Percentiles rank a stretch among this genome's conserved stretches.
These are phyloP conservation scores for Sugiyamaella japonica DNA, from an alignment of 1,139 yeast species.

Conservation along the genomic window DNA sequence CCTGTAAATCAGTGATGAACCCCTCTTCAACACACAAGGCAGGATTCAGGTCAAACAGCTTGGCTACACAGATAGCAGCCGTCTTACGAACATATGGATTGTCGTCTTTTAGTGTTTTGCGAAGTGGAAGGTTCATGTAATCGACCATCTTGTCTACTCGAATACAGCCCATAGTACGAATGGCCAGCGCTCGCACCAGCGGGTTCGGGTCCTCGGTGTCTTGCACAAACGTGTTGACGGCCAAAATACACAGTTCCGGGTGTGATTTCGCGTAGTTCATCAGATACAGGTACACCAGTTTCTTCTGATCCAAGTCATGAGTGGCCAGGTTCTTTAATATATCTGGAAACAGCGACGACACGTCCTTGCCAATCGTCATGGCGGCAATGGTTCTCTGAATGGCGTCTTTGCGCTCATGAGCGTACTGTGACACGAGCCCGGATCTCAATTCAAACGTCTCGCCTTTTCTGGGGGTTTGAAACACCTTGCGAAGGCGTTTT, in stretches of 20 bases:
- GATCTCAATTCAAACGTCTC: slow-evolving; percentile 86
- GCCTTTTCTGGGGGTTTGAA: slow-evolving; percentile 60
- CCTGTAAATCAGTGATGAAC: slow-evolving; percentile 66
- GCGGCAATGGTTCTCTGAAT: slow-evolving; percentile 96
- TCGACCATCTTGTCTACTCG: slow-evolving; percentile 94
- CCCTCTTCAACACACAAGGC: slow-evolving; percentile 84
- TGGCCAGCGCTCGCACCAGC: slow-evolving; percentile 90
- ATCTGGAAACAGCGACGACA: slow-evolving; percentile 91
- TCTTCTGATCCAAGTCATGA: slow-evolving; percentile 94
- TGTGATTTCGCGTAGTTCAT: slow-evolving; percentile 97
- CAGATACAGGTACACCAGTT: slow-evolving; percentile 86
- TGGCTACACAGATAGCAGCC: slow-evolving; percentile 96
- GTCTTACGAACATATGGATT: slow-evolving; percentile 97
- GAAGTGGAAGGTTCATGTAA: slow-evolving; percentile 87
- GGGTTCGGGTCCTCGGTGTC: slow-evolving; percentile 98
- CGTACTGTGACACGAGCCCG: slow-evolving; percentile 93
- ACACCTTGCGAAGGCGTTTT: slow-evolving; percentile 53
- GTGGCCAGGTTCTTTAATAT: slow-evolving; percentile 96
- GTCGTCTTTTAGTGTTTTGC: slow-evolving; percentile 82
- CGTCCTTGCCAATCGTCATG: slow-evolving; percentile 99
- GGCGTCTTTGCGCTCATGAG: slow-evolving; percentile 91
- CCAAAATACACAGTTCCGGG: slow-evolving; percentile 93
- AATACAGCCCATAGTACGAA: slow-evolving; percentile 98
- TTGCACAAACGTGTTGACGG: slow-evolving; percentile 91
- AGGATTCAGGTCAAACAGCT: slow-evolving; percentile 83